Percentiles rank a stretch among this genome's conserved stretches.
These are phyloP conservation scores for Cystofilobasidium macerans DNA, from an alignment of 768 basidiomycete genomes.

Conservation along the genomic window DNA sequence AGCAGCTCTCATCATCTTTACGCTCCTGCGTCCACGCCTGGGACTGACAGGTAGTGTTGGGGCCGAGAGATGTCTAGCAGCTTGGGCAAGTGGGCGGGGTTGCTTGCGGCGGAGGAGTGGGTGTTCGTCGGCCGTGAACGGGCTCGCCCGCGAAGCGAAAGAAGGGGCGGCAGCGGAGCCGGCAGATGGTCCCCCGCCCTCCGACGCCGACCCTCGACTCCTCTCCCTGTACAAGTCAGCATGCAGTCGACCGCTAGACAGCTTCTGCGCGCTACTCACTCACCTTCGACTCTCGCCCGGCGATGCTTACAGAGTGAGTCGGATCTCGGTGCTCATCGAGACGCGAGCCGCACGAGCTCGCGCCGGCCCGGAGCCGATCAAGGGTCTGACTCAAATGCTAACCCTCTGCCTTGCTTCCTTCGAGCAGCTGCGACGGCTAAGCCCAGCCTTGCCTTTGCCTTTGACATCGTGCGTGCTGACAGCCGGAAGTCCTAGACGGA, in stretches of 20 bases:
- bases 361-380: not conserved
- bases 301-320: not conserved
- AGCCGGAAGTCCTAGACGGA: not conserved
- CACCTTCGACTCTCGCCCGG: not conserved
- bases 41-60: not conserved
- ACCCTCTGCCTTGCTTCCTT: not conserved
- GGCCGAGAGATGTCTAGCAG: constrained; percentile 1
- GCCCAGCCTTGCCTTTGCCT: constrained; percentile 15
- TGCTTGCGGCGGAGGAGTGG: not conserved
- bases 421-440: not conserved
- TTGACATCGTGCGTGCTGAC: constrained; percentile 19
- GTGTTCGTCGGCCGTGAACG: not conserved
- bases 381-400: not conserved
- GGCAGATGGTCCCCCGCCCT: too few species aligned
- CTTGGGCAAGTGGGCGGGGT: not conserved
- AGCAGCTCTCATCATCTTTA: too few species aligned
- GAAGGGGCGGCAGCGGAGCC: too few species aligned
- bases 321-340: not conserved
- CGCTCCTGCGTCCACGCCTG: too few species aligned
- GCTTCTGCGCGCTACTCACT: not conserved
- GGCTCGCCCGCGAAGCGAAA: too few species aligned
- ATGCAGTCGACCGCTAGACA: not conserved
- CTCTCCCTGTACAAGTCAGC: not conserved
- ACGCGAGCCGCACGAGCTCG: too few species aligned
- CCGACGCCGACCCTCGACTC: not conserved